Base-by-base conservation (phyloP, 257 asterid genomes). In the Ligustrum vulgare region DNA sequence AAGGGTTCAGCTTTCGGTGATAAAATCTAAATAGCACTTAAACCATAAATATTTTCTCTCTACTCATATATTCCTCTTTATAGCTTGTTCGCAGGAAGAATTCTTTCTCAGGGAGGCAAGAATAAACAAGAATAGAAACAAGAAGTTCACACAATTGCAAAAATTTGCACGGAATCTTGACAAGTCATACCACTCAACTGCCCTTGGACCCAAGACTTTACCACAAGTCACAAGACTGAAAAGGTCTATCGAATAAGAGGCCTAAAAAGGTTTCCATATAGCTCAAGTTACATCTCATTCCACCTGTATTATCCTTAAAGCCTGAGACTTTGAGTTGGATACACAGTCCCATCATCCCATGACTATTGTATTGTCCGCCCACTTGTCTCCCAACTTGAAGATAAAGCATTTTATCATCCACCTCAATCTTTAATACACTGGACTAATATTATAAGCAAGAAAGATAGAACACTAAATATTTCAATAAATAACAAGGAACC, bases 381-480 rank as follows among this genome's bases (percentile, higher is more conserved):
- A 54, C 71, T 23, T 69, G 69, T 23, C 70, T 43, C 69, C 36
- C 33, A 23, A 6, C n/a, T 67, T 20, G 54, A 23, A 7, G 72
- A n/a, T 9, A 18, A 11, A 36, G 32, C 66, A 7, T 22, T 22
- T 20, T 54, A 54, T 54, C 56, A 15, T 47, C 67, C 78, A 49
- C 8, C 22, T 58, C 64, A 25, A 69, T 67, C 67, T 60, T 22
- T 22, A 60, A 60, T 22, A 12, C 35, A 7, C 15, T 69, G 64
- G 67, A 51, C 77, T 11, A 65, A 66, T 60, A 80, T 67, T 75
- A 62, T 62, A 72, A 33, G 34, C 37, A 75, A 67, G 78, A 62
- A 64, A 72, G 47, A 63, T n/a, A 45, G 32, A 74, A 58, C 75
- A 73, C 37, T 76, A 79, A 76, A 73, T 34, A 73, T 64, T 36